Evolutionary conservation across 306 rosid genomes (phyloP).

Genomic region (Psophocarpus tetragonolobus): DNA sequence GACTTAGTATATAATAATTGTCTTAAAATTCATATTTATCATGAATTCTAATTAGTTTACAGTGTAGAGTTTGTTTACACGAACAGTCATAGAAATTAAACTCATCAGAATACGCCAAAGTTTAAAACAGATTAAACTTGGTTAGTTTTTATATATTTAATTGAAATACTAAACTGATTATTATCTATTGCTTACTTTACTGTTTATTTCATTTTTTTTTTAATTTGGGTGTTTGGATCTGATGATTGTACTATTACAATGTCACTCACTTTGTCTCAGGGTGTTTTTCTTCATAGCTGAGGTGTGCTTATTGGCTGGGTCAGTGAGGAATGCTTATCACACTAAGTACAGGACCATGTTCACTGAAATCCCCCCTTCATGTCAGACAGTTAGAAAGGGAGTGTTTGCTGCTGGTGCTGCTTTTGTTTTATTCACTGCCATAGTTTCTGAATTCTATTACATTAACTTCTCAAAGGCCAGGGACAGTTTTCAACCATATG

Average conservation of each 20-base stretch:
- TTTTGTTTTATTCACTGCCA: constrained; percentile 62
- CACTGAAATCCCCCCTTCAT: constrained; percentile 54
- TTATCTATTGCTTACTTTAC: background rate
- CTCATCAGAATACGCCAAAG: background rate
- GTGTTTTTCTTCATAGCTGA: constrained; percentile 87
- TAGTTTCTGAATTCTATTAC: constrained; percentile 77
- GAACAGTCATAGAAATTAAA: no score
- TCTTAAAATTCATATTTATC: no score
- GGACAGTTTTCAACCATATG: constrained; percentile 70
- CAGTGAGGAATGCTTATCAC: constrained; percentile 87
- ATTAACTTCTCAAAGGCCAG: constrained; percentile 76
- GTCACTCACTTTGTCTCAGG: constrained; percentile 45
- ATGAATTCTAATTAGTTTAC: no score
- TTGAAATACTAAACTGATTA: background rate
- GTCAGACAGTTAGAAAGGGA: constrained; percentile 79
- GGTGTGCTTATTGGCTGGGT: constrained; percentile 86
- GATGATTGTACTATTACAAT: background rate
- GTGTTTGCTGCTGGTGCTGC: constrained; percentile 91
- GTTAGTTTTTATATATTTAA: no score
- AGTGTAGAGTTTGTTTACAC: no score
- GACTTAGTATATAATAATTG: no score
- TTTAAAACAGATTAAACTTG: background rate
- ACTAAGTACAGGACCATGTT: constrained; percentile 70
- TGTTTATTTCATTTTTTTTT: background rate
- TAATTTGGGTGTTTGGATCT: background rate